phyloP scores from a whole-genome alignment of 1,139 yeast genomes.

The Sugiyamaella novakii region DNA sequence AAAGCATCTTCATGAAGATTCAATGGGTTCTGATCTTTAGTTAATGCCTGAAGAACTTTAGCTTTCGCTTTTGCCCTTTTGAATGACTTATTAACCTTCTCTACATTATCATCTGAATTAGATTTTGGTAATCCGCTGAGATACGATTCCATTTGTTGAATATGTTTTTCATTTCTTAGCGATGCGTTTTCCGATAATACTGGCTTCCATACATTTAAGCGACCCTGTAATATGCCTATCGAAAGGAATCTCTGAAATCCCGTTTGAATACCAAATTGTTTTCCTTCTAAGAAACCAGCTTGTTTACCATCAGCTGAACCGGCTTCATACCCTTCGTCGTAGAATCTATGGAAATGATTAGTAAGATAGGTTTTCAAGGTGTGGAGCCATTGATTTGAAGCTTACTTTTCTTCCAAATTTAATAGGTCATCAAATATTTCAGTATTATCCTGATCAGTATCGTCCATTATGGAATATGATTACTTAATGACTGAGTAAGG shows the following conservation, averaged over 20 bases:
- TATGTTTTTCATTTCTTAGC: slow-evolving; percentile 22
- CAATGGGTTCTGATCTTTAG: slow-evolving; percentile 31
- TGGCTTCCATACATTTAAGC: slow-evolving; percentile 47
- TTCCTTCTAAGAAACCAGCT: slow-evolving; percentile 70
- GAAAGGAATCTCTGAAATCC: slow-evolving; percentile 71
- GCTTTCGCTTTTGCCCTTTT: slow-evolving; percentile 40
- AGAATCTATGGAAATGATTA: slow-evolving; percentile 44
- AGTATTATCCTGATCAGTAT: background rate
- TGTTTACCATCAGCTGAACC: slow-evolving; percentile 52
- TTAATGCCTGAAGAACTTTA: slow-evolving; percentile 35
- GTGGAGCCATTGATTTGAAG: background rate
- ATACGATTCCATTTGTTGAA: slow-evolving; percentile 31
- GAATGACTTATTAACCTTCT: slow-evolving; percentile 35
- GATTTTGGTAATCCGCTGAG: slow-evolving; percentile 35
- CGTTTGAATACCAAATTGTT: slow-evolving; percentile 75
- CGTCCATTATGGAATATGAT: too few species aligned
- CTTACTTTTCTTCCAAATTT: slow-evolving; percentile 53
- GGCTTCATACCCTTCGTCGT: slow-evolving; percentile 59
- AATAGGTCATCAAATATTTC: slow-evolving; percentile 52
- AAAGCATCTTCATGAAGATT: slow-evolving; percentile 33
- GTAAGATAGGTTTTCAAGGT: background rate
- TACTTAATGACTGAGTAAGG: too few species aligned
- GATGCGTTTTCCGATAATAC: slow-evolving; percentile 10
- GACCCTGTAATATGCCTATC: slow-evolving; percentile 64
- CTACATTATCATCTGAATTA: slow-evolving; percentile 39